These are phyloP conservation scores for Pulchroboletus neoregius DNA, from an alignment of 1,284 basidiomycete genomes.

Conservation along the genomic window DNA sequence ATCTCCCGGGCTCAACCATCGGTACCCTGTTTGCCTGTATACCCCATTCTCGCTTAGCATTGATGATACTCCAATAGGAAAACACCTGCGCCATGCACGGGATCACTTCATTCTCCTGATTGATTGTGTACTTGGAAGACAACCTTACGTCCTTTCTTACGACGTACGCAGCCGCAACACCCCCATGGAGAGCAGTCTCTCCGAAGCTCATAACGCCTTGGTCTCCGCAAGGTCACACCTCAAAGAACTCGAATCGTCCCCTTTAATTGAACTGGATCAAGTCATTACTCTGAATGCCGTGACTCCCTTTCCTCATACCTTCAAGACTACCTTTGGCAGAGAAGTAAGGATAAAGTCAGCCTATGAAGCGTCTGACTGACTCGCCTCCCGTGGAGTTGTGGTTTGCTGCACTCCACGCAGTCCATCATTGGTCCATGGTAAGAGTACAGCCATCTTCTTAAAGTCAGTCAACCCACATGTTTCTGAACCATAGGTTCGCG, in stretches of 20 bases:
- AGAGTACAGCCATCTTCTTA: slow-evolving; percentile 21
- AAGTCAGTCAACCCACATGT: slow-evolving; percentile 4
- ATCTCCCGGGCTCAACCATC: slow-evolving; percentile 78
- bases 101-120: slow-evolving; percentile 73
- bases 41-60: background rate
- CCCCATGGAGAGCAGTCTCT: slow-evolving; percentile 70
- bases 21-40: slow-evolving; percentile 41
- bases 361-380: slow-evolving; percentile 8
- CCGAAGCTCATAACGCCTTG: slow-evolving; percentile 55
- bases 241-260: slow-evolving; percentile 42
- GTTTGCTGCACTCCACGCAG: slow-evolving; percentile 80
- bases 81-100: slow-evolving; percentile 76
- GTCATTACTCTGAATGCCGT: slow-evolving; percentile 69
- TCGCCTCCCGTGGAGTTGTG: slow-evolving; percentile 54
- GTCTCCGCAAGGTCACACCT: slow-evolving; percentile 54
- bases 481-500: slow-evolving; percentile 53
- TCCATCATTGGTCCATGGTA: slow-evolving; percentile 85
- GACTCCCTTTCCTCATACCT: slow-evolving; percentile 69
- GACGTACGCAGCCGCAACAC: slow-evolving; percentile 72
- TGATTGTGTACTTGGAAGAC: slow-evolving; percentile 46
- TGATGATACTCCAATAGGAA: slow-evolving; percentile 45
- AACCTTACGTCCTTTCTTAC: slow-evolving; percentile 63
- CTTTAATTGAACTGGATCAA: slow-evolving; percentile 46
- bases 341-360: slow-evolving; percentile 49
- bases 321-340: slow-evolving; percentile 75